phyloP scores from a whole-genome alignment of 2,329 filamentous ascomycete species.

The Fusarium verticillioides region DNA sequence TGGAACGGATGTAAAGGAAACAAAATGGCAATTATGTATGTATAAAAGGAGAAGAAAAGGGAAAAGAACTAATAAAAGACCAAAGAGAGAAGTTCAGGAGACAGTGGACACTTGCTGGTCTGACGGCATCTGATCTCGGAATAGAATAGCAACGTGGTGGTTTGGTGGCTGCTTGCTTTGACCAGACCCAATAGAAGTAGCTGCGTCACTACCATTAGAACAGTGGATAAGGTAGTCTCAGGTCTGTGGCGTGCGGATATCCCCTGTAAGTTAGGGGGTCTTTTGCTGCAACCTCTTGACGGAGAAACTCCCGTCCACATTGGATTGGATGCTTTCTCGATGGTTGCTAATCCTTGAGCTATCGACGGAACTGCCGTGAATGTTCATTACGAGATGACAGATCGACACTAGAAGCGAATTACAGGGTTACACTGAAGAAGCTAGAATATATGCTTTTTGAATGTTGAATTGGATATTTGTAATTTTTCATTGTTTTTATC shows the following conservation, averaged over 20 bases:
- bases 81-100: slow-evolving; percentile 29
- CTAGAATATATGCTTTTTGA: neutral
- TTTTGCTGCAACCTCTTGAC: slow-evolving; percentile 22
- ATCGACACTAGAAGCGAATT: slow-evolving; percentile 20
- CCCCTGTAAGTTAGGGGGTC: slow-evolving; percentile 29
- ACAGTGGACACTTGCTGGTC: slow-evolving; percentile 37
- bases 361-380: slow-evolving; percentile 12
- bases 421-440: slow-evolving; percentile 4
- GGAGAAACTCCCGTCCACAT: neutral
- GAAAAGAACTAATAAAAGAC: neutral
- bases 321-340: neutral
- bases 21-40: neutral
- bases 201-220: slow-evolving; percentile 10
- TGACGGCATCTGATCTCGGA: slow-evolving; percentile 30
- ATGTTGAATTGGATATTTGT: neutral
- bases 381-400: slow-evolving; percentile 1
- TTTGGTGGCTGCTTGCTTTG: slow-evolving; percentile 34
- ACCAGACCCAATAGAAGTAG: slow-evolving; percentile 13
- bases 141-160: slow-evolving; percentile 25
- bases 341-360: slow-evolving; percentile 4
- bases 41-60: neutral
- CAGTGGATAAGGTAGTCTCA: slow-evolving; percentile 5
- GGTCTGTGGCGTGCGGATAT: slow-evolving; percentile 21
- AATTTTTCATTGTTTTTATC: slow-evolving; percentile 14
- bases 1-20: neutral